phyloP scores from a whole-genome alignment of 2,329 filamentous ascomycete genomes.

The Exophiala phaeomuriformis region DNA sequence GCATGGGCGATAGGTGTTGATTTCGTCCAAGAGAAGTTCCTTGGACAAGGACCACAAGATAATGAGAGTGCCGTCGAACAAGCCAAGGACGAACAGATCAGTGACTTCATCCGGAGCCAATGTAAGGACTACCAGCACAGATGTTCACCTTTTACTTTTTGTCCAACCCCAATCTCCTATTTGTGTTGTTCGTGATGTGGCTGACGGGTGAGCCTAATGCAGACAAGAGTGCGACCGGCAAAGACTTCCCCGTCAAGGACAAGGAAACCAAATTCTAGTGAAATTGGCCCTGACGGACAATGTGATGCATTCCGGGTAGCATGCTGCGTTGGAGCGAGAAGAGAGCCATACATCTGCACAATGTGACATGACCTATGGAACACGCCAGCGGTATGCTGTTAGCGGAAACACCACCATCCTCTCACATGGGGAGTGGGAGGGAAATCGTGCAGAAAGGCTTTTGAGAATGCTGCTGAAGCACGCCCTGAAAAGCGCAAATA shows the following conservation, averaged over 20 bases:
- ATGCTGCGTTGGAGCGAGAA: too few relatives aligned
- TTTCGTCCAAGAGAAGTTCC: constrained; percentile 65
- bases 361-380: too few relatives aligned
- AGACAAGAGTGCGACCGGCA: constrained; percentile 64
- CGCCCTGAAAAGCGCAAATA: too few relatives aligned
- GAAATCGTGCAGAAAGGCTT: too few relatives aligned
- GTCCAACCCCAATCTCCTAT: background rate
- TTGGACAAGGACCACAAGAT: constrained; percentile 62
- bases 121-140: constrained; percentile 6
- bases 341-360: too few relatives aligned
- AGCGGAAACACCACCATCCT: too few relatives aligned
- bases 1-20: constrained; percentile 55
- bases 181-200: background rate
- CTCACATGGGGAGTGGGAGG: too few relatives aligned
- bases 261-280: constrained; percentile 47
- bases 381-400: too few relatives aligned
- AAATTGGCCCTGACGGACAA: background rate
- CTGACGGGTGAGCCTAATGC: background rate
- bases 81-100: constrained; percentile 73
- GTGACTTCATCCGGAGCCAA: constrained; percentile 60
- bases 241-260: constrained; percentile 62
- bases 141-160: background rate
- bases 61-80: constrained; percentile 70
- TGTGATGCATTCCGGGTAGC: too few relatives aligned
- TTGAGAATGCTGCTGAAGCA: too few relatives aligned